Conservation (phyloP, 1,284 basidiomycete genomes). For the Cystobasidiaceae sp. region DNA sequence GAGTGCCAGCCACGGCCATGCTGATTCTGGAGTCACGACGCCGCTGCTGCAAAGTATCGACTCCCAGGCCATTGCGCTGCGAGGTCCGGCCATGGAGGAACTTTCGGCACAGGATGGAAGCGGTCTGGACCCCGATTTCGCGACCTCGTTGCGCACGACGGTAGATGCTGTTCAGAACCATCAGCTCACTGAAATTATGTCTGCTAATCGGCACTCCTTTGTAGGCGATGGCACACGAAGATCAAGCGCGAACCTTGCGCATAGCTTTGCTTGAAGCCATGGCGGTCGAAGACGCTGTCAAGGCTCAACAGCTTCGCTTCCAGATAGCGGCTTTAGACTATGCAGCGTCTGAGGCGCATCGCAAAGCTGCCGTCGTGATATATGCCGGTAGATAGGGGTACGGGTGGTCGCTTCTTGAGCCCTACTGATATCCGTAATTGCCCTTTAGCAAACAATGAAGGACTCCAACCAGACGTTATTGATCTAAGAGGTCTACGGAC, state of each 20-base stretch:
- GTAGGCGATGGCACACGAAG: background rate
- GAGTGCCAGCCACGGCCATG: background rate
- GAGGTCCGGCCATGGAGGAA: too few relatives aligned
- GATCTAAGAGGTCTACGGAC: background rate
- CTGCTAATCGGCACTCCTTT: too few relatives aligned
- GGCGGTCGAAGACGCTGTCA: background rate
- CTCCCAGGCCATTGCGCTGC: too few relatives aligned
- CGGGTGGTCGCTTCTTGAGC: background rate
- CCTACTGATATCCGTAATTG: background rate
- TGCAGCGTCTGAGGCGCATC: background rate
- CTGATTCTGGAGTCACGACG: too few relatives aligned
- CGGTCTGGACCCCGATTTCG: too few relatives aligned
- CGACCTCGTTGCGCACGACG: too few relatives aligned
- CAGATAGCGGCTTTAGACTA: background rate
- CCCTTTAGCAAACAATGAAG: background rate
- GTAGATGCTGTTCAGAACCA: too few relatives aligned
- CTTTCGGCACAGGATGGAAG: too few relatives aligned
- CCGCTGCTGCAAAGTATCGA: too few relatives aligned
- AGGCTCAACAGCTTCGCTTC: background rate
- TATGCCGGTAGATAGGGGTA: constrained; percentile 1
- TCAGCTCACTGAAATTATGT: too few relatives aligned
- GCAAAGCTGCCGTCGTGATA: background rate
- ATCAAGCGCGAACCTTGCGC: background rate
- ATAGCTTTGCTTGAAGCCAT: background rate
- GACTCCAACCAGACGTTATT: background rate